Evolutionary conservation across 139 green algal species (phyloP).

Genomic region (Eudorina sp.): DNA sequence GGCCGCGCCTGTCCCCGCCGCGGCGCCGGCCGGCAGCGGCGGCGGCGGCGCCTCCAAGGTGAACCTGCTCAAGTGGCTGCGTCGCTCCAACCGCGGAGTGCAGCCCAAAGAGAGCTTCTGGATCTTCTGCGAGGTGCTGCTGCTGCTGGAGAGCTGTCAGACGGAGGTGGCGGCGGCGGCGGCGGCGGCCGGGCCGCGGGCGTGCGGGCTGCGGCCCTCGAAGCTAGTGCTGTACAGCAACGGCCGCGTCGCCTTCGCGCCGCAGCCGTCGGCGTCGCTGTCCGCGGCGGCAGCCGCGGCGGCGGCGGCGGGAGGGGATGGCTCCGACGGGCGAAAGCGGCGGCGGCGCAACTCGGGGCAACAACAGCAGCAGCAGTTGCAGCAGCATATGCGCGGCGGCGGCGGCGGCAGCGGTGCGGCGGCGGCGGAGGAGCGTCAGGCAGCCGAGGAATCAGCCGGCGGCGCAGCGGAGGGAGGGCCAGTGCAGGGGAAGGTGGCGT

Average conservation of each 20-base stretch:
- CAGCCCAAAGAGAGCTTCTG: slow-evolving; percentile 65
- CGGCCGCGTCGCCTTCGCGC: slow-evolving; percentile 45
- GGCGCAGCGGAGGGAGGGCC: not conserved
- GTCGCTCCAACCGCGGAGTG: slow-evolving; percentile 44
- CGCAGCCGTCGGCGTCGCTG: not conserved
- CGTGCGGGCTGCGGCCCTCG: slow-evolving; percentile 47
- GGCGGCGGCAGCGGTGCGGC: not conserved
- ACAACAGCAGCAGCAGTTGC: not conserved
- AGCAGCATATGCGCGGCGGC: not conserved
- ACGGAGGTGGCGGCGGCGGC: not conserved
- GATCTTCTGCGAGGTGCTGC: slow-evolving; percentile 76
- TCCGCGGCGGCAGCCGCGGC: not conserved
- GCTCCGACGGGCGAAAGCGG: not conserved
- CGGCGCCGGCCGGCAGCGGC: not conserved
- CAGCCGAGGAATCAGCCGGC: not conserved
- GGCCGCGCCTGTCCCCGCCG: not conserved
- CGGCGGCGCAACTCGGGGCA: not conserved
- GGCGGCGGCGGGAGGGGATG: not conserved
- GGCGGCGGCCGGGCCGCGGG: not conserved
- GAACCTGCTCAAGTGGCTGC: slow-evolving; percentile 64
- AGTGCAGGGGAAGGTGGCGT: too few species aligned
- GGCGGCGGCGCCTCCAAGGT: slow-evolving; percentile 15
- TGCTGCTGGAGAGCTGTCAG: slow-evolving; percentile 65
- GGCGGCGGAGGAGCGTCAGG: not conserved
- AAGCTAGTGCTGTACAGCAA: slow-evolving; percentile 54